Conservation (phyloP, 768 basidiomycete genomes). For the Agrocybe pediades region DNA sequence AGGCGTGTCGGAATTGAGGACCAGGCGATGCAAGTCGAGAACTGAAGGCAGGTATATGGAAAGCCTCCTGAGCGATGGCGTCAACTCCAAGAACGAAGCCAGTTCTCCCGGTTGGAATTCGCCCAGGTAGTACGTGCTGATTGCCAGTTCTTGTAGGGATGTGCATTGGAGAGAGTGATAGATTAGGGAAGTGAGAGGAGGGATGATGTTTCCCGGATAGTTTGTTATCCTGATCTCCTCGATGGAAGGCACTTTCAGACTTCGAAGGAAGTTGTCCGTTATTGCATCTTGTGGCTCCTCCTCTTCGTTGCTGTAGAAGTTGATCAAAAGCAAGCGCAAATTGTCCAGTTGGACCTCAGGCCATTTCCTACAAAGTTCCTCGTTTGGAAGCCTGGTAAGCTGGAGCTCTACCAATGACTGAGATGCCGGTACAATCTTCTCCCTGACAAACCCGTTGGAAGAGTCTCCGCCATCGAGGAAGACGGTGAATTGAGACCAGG, state of each 20-base stretch:
- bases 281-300: background rate
- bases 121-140: constrained; percentile 5
- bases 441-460: background rate
- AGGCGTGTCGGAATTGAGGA: background rate
- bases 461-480: constrained; percentile 5
- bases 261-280: constrained; percentile 3
- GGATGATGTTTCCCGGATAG: constrained; percentile 10
- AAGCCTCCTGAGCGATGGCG: constrained; percentile 5
- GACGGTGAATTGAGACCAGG: constrained; percentile 7
- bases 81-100: constrained; percentile 3
- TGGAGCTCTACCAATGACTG: constrained; percentile 1
- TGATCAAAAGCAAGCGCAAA: constrained; percentile 1
- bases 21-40: background rate
- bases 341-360: background rate
- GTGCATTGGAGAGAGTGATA: constrained; percentile 1
- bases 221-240: constrained; percentile 7
- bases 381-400: constrained; percentile 1
- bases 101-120: constrained; percentile 9
- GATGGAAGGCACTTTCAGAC: constrained; percentile 4
- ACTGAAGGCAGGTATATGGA: constrained; percentile 7
- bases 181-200: constrained; percentile 6
- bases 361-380: constrained; percentile 3
- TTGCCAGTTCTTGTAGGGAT: constrained; percentile 1
- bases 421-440: background rate
- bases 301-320: background rate